Conservation (phyloP, 2,329 filamentous ascomycete species). For the Ophiostoma australiae region DNA sequence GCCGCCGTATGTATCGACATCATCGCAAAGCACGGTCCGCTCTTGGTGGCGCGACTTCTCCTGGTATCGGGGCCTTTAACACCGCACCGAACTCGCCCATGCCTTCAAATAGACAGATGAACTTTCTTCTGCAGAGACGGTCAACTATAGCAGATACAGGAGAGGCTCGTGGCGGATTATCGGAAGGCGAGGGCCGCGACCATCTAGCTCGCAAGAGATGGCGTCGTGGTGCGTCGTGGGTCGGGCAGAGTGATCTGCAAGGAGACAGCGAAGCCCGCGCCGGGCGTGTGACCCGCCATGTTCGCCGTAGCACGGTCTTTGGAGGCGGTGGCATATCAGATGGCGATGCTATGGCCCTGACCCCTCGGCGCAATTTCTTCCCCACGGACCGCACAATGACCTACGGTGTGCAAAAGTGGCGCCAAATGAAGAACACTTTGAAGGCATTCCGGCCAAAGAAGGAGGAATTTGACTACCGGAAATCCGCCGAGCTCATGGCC, state of each 20-base stretch:
- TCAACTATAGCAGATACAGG: constrained; percentile 60
- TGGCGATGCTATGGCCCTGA: constrained; percentile 54
- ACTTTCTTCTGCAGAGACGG: constrained; percentile 59
- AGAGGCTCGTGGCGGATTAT: constrained; percentile 60
- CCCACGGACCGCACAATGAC: constrained; percentile 64
- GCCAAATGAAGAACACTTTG: constrained; percentile 83
- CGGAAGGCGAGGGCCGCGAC: constrained; percentile 70
- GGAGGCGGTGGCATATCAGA: constrained; percentile 60
- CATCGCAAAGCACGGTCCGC: constrained; percentile 42
- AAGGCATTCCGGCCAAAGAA: constrained; percentile 75
- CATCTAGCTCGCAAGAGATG: constrained; percentile 51
- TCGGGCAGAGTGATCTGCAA: constrained; percentile 46
- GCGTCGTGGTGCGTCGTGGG: constrained; percentile 57
- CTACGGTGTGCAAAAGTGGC: constrained; percentile 77
- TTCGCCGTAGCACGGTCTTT: constrained; percentile 62
- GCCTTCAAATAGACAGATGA: constrained; percentile 42
- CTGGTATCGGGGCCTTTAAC: constrained; percentile 40
- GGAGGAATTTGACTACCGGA: constrained; percentile 87
- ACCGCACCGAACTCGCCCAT: constrained; percentile 41
- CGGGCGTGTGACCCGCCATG: constrained; percentile 55
- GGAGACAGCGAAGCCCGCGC: constrained; percentile 47
- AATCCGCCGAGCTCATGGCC: constrained; percentile 93
- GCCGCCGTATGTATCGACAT: constrained; percentile 48
- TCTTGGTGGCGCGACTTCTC: constrained; percentile 45
- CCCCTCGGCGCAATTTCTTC: constrained; percentile 54